Percentiles rank a stretch among this genome's conserved stretches.
These are phyloP conservation scores for Leccinum fibrillosum DNA, from an alignment of 768 basidiomycete genomes.

Conservation along the genomic window DNA sequence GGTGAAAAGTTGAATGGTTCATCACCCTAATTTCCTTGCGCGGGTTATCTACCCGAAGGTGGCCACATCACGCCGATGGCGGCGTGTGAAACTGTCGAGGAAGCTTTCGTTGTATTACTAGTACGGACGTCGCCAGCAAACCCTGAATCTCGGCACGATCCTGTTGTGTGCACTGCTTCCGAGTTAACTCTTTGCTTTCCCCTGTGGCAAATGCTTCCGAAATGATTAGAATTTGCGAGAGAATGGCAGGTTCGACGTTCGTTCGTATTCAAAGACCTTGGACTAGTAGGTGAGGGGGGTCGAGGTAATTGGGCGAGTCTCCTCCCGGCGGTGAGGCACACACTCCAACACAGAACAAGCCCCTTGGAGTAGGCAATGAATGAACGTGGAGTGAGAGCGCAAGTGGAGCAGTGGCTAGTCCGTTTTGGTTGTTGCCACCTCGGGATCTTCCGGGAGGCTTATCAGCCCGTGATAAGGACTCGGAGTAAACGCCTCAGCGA, in stretches of 20 bases:
- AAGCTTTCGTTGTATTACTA: background rate
- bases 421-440: no score
- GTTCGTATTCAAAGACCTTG: background rate
- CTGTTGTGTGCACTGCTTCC: background rate
- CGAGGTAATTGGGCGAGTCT: background rate
- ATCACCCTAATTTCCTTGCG: background rate
- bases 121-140: background rate
- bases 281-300: background rate
- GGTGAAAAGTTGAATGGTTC: background rate
- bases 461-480: background rate
- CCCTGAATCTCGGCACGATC: background rate
- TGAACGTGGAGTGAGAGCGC: background rate
- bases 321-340: background rate
- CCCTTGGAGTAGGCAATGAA: background rate
- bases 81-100: background rate
- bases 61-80: background rate
- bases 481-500: background rate
- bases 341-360: background rate
- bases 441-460: no score
- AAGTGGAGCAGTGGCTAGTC: background rate
- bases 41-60: background rate
- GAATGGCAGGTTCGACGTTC: background rate
- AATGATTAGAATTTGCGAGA: background rate
- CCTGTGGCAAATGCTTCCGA: background rate
- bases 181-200: background rate